A percentile compares a stretch with the other conserved stretches of the same genome.
phyloP scores from a whole-genome alignment of 768 basidiomycete species.

The Clavaria fumosa region DNA sequence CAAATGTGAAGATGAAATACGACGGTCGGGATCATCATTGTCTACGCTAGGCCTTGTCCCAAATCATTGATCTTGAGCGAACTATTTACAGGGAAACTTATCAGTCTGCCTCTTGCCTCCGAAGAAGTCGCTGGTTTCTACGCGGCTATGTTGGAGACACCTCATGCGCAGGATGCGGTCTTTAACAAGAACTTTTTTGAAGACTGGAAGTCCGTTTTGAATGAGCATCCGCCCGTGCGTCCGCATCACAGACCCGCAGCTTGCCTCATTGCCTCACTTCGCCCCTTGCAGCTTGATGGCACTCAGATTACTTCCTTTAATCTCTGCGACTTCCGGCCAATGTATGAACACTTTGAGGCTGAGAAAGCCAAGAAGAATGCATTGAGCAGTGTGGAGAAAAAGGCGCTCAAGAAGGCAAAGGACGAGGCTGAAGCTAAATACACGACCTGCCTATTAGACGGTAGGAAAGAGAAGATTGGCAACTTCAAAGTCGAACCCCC shows the following conservation, averaged over 20 bases:
- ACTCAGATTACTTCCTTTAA: conserved; percentile 62
- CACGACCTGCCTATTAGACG: conserved; percentile 77
- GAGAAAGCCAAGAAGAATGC: conserved; percentile 92
- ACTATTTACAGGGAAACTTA: conserved; percentile 43
- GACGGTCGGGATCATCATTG: conserved; percentile 40
- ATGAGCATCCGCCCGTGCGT: conserved; percentile 73
- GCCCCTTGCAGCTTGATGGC: conserved; percentile 39
- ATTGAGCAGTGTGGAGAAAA: conserved; percentile 76
- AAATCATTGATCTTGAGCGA: background rate
- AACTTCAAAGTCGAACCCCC: conserved; percentile 99
- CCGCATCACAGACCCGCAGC: too few species aligned
- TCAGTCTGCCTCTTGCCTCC: conserved; percentile 68
- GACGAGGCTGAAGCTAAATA: conserved; percentile 79
- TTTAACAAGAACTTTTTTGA: conserved; percentile 96
- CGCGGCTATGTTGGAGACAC: conserved; percentile 80
- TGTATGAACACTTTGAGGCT: conserved; percentile 83
- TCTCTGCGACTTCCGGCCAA: conserved; percentile 85
- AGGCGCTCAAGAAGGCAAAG: conserved; percentile 71
- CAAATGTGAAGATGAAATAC: conserved; percentile 84
- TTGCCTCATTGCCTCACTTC: conserved; percentile 5
- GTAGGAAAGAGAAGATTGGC: conserved; percentile 94
- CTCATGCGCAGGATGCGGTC: conserved; percentile 73
- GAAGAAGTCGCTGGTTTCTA: conserved; percentile 98
- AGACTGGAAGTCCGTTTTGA: conserved; percentile 69
- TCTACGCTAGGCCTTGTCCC: too few species aligned